A percentile compares a stretch with the other conserved stretches of the same genome.
Conservation (phyloP, 2,329 filamentous ascomycete species). For the Chaetomiaceae sp. region DNA sequence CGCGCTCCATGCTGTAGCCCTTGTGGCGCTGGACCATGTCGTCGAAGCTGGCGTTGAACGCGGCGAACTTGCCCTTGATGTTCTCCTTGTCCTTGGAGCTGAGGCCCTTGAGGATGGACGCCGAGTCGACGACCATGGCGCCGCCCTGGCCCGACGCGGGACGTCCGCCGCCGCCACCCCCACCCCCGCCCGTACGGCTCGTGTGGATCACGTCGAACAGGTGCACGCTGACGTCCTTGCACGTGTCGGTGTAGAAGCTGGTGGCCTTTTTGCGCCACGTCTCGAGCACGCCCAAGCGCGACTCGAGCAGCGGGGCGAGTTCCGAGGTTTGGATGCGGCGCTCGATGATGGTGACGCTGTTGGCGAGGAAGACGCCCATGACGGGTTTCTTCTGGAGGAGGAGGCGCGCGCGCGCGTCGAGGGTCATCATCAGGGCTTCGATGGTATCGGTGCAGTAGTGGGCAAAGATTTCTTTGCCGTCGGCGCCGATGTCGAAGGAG, state of each 20-base stretch:
- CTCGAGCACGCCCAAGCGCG: constrained; percentile 64
- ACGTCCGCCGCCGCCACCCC: constrained; percentile 40
- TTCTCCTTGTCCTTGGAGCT: constrained; percentile 89
- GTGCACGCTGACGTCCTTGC: constrained; percentile 79
- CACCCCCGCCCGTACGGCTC: constrained; percentile 50
- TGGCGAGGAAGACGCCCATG: constrained; percentile 85
- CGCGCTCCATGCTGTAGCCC: constrained; percentile 79
- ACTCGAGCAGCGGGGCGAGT: constrained; percentile 64
- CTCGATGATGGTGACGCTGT: constrained; percentile 78
- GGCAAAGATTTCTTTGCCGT: constrained; percentile 81
- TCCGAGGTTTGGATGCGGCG: constrained; percentile 80
- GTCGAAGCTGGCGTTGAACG: constrained; percentile 87
- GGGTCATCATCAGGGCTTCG: constrained; percentile 67
- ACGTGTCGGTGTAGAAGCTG: constrained; percentile 75
- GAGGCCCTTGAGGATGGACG: constrained; percentile 76
- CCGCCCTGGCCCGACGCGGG: constrained; percentile 65
- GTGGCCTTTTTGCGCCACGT: constrained; percentile 84
- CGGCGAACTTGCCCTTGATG: constrained; percentile 92
- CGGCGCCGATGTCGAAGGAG: constrained; percentile 82
- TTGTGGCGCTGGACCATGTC: constrained; percentile 82
- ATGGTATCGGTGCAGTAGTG: constrained; percentile 89
- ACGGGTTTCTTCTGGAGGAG: constrained; percentile 73
- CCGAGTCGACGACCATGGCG: constrained; percentile 58
- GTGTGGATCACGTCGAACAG: constrained; percentile 92
- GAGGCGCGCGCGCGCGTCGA: constrained; percentile 68